Percentiles rank a stretch among this genome's conserved stretches.
Conservation (phyloP, 1,284 basidiomycete species). For the Moniliella sp. region DNA sequence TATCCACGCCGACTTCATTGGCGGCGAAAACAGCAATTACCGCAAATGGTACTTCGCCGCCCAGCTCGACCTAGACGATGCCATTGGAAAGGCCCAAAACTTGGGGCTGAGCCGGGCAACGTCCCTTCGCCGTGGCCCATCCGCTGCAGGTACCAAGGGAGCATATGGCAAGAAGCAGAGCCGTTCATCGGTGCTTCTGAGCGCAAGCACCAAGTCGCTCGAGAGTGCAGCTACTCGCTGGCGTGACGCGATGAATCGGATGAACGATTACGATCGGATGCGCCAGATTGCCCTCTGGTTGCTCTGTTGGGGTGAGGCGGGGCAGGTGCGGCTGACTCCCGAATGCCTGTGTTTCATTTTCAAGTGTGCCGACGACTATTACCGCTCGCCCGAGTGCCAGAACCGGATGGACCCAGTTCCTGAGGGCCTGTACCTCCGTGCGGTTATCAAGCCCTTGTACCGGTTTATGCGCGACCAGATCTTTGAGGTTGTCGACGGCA, state of each 20-base stretch:
- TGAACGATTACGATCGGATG: conserved; percentile 92
- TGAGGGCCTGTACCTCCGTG: conserved; percentile 74
- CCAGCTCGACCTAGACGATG: conserved; percentile 96
- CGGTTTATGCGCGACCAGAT: conserved; percentile 91
- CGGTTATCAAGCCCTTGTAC: conserved; percentile 83
- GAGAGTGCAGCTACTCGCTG: conserved; percentile 71
- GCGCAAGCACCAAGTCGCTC: conserved; percentile 53
- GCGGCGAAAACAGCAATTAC: conserved; percentile 44
- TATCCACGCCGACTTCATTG: conserved; percentile 96
- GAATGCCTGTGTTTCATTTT: conserved; percentile 97
- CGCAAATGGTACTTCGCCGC: conserved; percentile 87
- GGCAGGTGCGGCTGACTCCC: conserved; percentile 85
- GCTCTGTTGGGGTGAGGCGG: conserved; percentile 93
- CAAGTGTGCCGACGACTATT: conserved; percentile 99
- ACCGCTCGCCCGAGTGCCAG: conserved; percentile 90
- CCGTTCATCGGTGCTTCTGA: too few species aligned
- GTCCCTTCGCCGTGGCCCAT: conserved; percentile 48
- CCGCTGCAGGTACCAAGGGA: too few species aligned
- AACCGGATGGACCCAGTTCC: conserved; percentile 75
- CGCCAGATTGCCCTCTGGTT: conserved; percentile 88
- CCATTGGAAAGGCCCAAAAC: conserved; percentile 75
- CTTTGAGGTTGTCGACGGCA: conserved; percentile 88
- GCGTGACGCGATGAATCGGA: conserved; percentile 93
- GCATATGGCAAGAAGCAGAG: too few species aligned
- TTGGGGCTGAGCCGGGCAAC: conserved; percentile 69